Conservation (phyloP, 1,284 basidiomycete species). For the Papiliotrema nemorosa region DNA sequence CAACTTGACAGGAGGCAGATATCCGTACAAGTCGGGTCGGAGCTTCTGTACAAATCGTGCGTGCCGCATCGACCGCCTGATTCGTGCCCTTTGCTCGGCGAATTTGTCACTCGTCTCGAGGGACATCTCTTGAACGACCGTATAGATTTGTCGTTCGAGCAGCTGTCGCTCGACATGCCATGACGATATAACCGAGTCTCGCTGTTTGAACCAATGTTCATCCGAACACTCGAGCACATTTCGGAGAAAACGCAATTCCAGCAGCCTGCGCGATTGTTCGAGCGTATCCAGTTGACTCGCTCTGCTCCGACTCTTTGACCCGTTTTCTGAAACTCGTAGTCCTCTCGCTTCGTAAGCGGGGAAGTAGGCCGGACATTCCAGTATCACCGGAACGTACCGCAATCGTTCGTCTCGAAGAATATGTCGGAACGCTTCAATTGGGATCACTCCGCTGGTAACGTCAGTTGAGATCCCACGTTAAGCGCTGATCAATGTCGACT, state of each 20-base stretch:
- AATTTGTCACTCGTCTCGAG: too few species aligned
- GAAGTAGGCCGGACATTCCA: constrained; percentile 18
- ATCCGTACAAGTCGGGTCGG: too few species aligned
- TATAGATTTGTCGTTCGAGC: too few species aligned
- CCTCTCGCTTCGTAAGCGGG: not conserved
- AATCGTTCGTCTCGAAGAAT: constrained; percentile 16
- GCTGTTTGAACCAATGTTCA: not conserved
- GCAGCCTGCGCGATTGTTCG: not conserved
- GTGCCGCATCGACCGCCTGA: too few species aligned
- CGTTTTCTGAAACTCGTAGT: not conserved
- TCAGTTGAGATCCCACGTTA: not conserved
- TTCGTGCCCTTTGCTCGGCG: too few species aligned
- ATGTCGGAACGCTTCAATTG: constrained; percentile 11
- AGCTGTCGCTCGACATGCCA: too few species aligned
- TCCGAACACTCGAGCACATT: not conserved
- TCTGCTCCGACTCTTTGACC: not conserved
- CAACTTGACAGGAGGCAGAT: too few species aligned
- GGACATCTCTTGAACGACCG: too few species aligned
- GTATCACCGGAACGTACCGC: constrained; percentile 11
- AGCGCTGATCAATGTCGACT: not conserved
- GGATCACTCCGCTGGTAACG: constrained; percentile 16
- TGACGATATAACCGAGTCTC: too few species aligned
- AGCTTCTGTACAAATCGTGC: too few species aligned
- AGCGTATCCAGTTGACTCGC: not conserved
- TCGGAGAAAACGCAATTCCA: not conserved